These are phyloP conservation scores for Teratosphaeria viscida DNA, from an alignment of 2,329 filamentous ascomycete species.

Conservation along the genomic window DNA sequence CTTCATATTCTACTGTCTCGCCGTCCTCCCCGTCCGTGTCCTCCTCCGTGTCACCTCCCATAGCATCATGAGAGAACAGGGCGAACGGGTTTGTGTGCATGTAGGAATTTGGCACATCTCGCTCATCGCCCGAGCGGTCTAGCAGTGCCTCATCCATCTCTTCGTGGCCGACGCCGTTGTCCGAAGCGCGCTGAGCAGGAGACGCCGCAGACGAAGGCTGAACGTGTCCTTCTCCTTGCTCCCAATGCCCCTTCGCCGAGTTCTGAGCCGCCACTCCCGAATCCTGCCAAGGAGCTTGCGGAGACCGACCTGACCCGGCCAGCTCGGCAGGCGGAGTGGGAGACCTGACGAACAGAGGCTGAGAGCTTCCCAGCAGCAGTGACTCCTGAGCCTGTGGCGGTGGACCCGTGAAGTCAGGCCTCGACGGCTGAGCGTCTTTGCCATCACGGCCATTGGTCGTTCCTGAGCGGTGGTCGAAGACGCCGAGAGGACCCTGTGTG, in stretches of 20 bases:
- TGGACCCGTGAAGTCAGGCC: conserved; percentile 13
- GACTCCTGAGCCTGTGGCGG: conserved; percentile 13
- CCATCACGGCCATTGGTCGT: neutral
- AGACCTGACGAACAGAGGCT: conserved; percentile 1
- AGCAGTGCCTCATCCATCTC: conserved; percentile 22
- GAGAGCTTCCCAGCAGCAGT: conserved; percentile 11
- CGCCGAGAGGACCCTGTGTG: neutral
- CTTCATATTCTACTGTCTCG: conserved; percentile 4
- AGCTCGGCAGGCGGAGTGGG: neutral
- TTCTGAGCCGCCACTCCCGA: neutral
- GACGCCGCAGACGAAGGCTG: neutral
- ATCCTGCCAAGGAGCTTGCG: neutral
- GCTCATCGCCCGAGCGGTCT: conserved; percentile 2
- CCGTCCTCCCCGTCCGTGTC: neutral
- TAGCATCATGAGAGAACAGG: neutral
- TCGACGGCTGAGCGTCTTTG: neutral
- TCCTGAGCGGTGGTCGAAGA: neutral
- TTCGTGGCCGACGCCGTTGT: conserved; percentile 30
- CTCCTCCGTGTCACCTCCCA: neutral
- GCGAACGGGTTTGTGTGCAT: conserved; percentile 4
- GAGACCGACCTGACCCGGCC: neutral
- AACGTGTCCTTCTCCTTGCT: neutral
- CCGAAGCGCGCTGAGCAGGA: neutral
- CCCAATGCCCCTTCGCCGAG: neutral
- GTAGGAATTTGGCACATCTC: conserved; percentile 5